Base-by-base conservation (phyloP, 805 yeast genomes). In the Wickerhamiella parazyma region DNA sequence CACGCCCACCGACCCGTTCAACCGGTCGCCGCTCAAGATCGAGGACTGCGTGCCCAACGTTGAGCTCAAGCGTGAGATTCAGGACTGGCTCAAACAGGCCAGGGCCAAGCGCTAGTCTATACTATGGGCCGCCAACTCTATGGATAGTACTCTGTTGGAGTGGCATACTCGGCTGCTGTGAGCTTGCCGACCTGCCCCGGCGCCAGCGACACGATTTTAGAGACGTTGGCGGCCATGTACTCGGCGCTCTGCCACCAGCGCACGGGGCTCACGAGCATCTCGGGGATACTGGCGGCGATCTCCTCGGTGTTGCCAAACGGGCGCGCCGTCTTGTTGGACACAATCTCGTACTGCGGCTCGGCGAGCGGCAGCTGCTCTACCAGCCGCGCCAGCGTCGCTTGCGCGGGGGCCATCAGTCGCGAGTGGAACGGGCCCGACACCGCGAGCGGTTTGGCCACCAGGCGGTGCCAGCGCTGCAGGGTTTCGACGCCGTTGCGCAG, bases 1-100 rank as follows among this genome's bases (percentile, higher is more conserved):
- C 65, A 97, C 91, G 64, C 75, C 94, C 1, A 91, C 95, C 0
- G 99, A 91, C 66, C 99, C 99, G 16, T 91, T 91, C 66, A 91
- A 89, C 62, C 77, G 99, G 63, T 71, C 77, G 66, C 97, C 97
- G 4, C 68, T 91, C 54, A 84, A 75, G 55, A 62, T 89, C 33
- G 96, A 89, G 51, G 95, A 91, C 52, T 94, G 87, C 21, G 61
- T 72, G 18, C 94, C 91, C 16, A 79, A 87, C 62, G 67, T 64
- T 1, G 94, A 79, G 50, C 67, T 87, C 58, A 78, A 70, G 55
- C 55, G 60, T 36, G 71, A 71, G 56, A 85, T 85, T 44, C 65
- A 64, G 36, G 73, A 67, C 26, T 87, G 77, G 60, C 76, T 71
- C 51, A 52, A 45, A 37, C 11, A 29, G 4, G 36, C 36, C 7